Evolutionary conservation across 352 stramenopile species (phyloP).

Genomic region (Phytophthora cajani): DNA sequence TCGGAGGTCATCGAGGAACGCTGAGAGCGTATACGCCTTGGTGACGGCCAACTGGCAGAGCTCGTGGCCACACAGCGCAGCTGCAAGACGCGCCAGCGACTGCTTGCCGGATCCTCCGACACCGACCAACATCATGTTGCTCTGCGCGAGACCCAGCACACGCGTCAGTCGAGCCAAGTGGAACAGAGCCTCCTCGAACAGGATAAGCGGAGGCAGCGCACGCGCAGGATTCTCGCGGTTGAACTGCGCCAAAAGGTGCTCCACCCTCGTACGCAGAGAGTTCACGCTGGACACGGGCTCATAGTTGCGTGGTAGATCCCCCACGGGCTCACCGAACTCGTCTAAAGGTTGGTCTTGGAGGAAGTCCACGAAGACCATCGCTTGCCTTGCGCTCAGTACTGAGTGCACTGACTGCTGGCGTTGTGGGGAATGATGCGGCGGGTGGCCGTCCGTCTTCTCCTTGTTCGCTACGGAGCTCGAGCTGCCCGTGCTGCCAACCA

Average conservation of each 20-base stretch:
- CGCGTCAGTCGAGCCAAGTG: constrained; percentile 88
- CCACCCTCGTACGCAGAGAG: constrained; percentile 55
- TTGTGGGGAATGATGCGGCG: constrained; percentile 3
- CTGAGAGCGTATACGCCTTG: constrained; percentile 86
- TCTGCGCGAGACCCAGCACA: constrained; percentile 80
- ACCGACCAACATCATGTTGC: constrained; percentile 92
- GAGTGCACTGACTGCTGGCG: constrained; percentile 25
- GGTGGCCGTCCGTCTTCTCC: constrained; percentile 17
- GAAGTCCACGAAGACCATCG: constrained; percentile 85
- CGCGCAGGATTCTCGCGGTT: constrained; percentile 81
- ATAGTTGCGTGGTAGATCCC: constrained; percentile 86
- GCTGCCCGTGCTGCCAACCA: constrained; percentile 5
- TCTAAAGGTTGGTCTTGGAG: constrained; percentile 81
- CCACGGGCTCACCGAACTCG: constrained; percentile 82
- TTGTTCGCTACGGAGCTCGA: constrained; percentile 28
- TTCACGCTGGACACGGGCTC: constrained; percentile 63
- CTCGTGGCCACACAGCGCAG: constrained; percentile 77
- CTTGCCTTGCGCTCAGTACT: constrained; percentile 11
- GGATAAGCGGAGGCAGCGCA: constrained; percentile 77
- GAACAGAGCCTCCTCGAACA: constrained; percentile 91
- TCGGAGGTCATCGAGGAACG: constrained; percentile 90
- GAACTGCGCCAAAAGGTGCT: constrained; percentile 76
- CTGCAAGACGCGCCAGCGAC: constrained; percentile 77
- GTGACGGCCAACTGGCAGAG: constrained; percentile 90
- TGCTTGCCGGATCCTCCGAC: constrained; percentile 92